These are phyloP conservation scores for Stromatinia cepivora DNA, from an alignment of 2,329 filamentous ascomycete genomes.

Conservation along the genomic window DNA sequence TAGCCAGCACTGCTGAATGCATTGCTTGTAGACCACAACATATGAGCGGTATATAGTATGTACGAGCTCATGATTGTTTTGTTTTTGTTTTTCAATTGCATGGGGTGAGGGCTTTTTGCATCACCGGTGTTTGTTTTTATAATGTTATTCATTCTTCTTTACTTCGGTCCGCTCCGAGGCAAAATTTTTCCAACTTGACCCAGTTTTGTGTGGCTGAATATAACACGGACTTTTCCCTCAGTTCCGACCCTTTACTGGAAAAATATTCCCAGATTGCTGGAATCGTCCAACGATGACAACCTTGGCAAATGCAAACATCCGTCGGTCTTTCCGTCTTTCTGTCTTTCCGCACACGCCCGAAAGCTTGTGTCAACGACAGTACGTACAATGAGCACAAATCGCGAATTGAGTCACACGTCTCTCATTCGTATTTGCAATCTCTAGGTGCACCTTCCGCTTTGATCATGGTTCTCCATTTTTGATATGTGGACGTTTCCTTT, in stretches of 20 bases:
- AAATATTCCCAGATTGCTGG: neutral
- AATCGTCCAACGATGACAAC: neutral
- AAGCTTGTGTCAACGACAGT: slow-evolving; percentile 11
- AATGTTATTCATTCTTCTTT: neutral
- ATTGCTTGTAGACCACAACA: neutral
- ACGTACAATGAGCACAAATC: neutral
- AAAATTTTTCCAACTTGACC: neutral
- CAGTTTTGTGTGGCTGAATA: neutral
- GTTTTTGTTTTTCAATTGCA: neutral
- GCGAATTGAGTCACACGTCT: neutral
- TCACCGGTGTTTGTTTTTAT: neutral
- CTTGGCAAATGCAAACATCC: slow-evolving; percentile 6
- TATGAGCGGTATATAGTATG: neutral
- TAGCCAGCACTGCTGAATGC: neutral
- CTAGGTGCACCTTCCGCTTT: slow-evolving; percentile 9
- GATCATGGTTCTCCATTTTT: slow-evolving; percentile 8
- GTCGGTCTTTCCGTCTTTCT: neutral
- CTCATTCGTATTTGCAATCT: neutral
- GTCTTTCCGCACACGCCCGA: neutral
- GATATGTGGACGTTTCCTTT: neutral
- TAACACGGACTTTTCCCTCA: neutral
- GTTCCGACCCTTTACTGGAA: neutral
- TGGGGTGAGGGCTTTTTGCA: neutral
- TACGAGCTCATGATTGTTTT: neutral
- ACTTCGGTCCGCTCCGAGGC: neutral